A percentile compares a stretch with the other conserved stretches of the same genome.
These are phyloP conservation scores for Cicer bijugum DNA, from an alignment of 306 rosid genomes.

Conservation along the genomic window DNA sequence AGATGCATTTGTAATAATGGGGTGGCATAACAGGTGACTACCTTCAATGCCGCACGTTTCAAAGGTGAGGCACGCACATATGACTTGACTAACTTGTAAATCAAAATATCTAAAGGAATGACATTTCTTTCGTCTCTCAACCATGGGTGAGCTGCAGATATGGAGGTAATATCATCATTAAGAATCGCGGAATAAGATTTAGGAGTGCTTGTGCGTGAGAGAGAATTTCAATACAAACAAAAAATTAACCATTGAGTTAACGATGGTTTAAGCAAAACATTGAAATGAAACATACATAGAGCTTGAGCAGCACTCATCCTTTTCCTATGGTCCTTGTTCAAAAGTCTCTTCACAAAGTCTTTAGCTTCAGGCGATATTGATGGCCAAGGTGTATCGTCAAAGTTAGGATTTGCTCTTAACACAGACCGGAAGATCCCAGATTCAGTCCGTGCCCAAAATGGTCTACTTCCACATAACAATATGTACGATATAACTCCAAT, in stretches of 20 bases:
- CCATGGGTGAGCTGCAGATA: conserved; percentile 92
- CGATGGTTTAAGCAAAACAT: conserved; percentile 37
- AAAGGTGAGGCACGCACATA: conserved; percentile 79
- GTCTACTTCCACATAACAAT: conserved; percentile 91
- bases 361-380: conserved; percentile 85
- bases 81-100: conserved; percentile 81
- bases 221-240: conserved; percentile 34
- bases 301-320: conserved; percentile 99
- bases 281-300: conserved; percentile 59
- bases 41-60: conserved; percentile 89
- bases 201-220: background rate
- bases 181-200: conserved; percentile 22
- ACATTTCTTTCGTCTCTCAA: conserved; percentile 65
- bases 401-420: conserved; percentile 90
- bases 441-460: conserved; percentile 97
- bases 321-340: conserved; percentile 95
- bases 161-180: conserved; percentile 44
- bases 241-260: conserved; percentile 6
- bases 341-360: conserved; percentile 90
- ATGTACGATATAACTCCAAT: conserved; percentile 93
- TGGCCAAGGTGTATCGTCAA: conserved; percentile 94
- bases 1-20: conserved; percentile 33
- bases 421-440: conserved; percentile 98
- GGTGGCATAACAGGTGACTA: conserved; percentile 44
- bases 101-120: conserved; percentile 79